These are phyloP conservation scores for Cutaneotrichosporon mucoides DNA, from an alignment of 1,284 basidiomycete genomes.

Conservation along the genomic window DNA sequence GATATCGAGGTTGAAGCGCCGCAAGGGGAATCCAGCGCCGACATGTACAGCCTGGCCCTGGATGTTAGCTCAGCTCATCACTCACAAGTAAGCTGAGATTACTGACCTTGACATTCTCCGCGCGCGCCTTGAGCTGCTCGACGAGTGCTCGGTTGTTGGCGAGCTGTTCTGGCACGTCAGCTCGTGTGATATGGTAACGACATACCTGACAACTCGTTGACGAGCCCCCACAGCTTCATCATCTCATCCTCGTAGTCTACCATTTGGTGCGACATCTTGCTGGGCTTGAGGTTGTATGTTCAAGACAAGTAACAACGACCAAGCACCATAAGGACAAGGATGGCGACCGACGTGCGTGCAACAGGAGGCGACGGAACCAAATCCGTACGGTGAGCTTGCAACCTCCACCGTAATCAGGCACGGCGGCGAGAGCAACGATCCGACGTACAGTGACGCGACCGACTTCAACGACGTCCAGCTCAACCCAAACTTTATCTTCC, in stretches of 20 bases:
- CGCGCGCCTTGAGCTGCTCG: conserved; percentile 65
- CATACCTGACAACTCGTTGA: conserved; percentile 62
- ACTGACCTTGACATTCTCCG: conserved; percentile 72
- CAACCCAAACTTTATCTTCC: background rate
- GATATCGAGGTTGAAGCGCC: conserved; percentile 91
- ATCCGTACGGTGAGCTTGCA: background rate
- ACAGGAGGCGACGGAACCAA: background rate
- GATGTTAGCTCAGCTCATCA: background rate
- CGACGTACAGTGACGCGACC: conserved; percentile 1
- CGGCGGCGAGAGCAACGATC: background rate
- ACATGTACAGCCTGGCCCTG: conserved; percentile 75
- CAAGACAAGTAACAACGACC: background rate
- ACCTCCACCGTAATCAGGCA: background rate
- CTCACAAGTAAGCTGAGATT: too few species aligned
- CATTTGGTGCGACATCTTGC: conserved; percentile 24
- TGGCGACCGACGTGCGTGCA: background rate
- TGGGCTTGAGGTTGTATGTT: too few species aligned
- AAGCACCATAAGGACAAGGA: background rate
- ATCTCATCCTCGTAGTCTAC: conserved; percentile 61
- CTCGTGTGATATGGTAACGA: background rate
- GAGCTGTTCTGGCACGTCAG: conserved; percentile 65
- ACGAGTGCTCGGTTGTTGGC: conserved; percentile 77
- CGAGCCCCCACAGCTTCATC: conserved; percentile 67
- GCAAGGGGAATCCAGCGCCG: conserved; percentile 72
- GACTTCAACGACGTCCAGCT: background rate